These are phyloP conservation scores for Iris pallida DNA, from an alignment of 116 monocot genomes.

Conservation along the genomic window DNA sequence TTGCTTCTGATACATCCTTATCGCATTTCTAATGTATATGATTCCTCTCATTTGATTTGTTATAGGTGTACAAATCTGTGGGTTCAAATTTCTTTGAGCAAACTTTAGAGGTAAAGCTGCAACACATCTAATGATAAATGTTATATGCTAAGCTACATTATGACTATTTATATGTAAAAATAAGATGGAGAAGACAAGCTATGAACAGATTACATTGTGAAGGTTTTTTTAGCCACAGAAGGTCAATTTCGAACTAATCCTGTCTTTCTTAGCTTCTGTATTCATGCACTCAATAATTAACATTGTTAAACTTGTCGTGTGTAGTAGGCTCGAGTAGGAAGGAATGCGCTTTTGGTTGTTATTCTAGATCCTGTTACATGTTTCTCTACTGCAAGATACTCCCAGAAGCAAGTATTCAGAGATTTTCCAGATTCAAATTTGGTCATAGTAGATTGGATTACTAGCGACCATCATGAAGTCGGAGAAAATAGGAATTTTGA, in stretches of 20 bases:
- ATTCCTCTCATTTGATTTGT: no score
- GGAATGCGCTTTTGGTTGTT: constrained; percentile 59
- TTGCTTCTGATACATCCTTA: no score
- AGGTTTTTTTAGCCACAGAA: no score
- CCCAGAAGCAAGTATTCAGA: constrained; percentile 73
- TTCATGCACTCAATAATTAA: no score
- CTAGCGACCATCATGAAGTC: constrained; percentile 86
- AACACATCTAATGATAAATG: no score
- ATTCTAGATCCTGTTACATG: constrained; percentile 98
- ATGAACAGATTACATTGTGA: not conserved
- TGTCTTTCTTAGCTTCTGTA: no score
- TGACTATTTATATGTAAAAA: no score
- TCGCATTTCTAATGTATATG: no score
- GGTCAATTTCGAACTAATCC: no score
- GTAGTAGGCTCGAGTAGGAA: constrained; percentile 82
- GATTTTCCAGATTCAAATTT: constrained; percentile 61
- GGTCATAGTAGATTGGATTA: constrained; percentile 93
- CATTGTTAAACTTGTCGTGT: constrained; percentile 6
- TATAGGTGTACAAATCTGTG: constrained; percentile 87
- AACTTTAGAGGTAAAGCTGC: constrained; percentile 65
- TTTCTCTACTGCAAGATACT: constrained; percentile 81
- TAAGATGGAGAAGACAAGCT: no score
- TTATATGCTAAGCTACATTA: no score
- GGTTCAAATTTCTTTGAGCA: constrained; percentile 74
- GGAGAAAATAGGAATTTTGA: constrained; percentile 94